Percentiles rank a stretch among this genome's conserved stretches.
These are phyloP conservation scores for Wickerhamiella occidentalis DNA, from an alignment of 805 yeast species.

Conservation along the genomic window DNA sequence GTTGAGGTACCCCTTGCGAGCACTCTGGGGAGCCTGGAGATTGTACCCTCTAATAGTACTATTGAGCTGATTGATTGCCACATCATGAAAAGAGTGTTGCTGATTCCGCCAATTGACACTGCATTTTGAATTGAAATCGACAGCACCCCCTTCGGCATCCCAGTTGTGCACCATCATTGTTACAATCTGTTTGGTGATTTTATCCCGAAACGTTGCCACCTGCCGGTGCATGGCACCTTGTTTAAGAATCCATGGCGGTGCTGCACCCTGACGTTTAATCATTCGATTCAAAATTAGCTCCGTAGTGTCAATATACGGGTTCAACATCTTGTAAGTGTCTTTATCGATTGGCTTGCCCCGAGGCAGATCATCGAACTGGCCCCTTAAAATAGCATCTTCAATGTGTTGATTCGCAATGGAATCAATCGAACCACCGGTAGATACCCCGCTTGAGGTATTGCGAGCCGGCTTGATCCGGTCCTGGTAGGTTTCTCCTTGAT, in stretches of 20 bases:
- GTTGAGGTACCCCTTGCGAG: constrained; percentile 43
- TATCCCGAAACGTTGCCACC: constrained; percentile 37
- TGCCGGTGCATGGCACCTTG: constrained; percentile 45
- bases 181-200: constrained; percentile 21
- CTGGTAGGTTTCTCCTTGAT: constrained; percentile 23
- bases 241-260: constrained; percentile 85
- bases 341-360: constrained; percentile 49
- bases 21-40: constrained; percentile 49
- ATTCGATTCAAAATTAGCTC: constrained; percentile 74
- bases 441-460: constrained; percentile 14
- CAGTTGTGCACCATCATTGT: constrained; percentile 24
- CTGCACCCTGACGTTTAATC: constrained; percentile 55
- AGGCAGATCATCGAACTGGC: constrained; percentile 50
- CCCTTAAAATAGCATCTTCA: constrained; percentile 59
- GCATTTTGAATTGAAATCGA: not conserved
- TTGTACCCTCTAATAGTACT: constrained; percentile 45
- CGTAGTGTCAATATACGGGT: constrained; percentile 50
- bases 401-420: constrained; percentile 66
- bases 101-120: constrained; percentile 31
- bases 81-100: constrained; percentile 27
- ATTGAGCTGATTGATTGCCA: constrained; percentile 34
- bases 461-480: constrained; percentile 13
- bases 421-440: constrained; percentile 31
- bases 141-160: not conserved
- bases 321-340: constrained; percentile 30